Evolutionary conservation across 139 green algal species (phyloP).

Genomic region (Chlamydomonas incerta): DNA sequence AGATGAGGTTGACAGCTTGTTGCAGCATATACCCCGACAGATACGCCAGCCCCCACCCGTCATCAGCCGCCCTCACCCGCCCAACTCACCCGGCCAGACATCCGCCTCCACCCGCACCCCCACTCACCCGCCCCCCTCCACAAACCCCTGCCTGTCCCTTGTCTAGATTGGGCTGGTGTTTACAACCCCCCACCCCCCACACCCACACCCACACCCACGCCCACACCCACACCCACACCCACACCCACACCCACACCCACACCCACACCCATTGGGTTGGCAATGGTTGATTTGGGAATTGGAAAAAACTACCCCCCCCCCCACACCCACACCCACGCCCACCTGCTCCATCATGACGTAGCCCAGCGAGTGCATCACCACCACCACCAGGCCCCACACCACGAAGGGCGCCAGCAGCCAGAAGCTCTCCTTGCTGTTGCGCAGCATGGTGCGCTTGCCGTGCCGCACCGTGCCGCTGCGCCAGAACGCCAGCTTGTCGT

Average conservation of each 20-base stretch:
- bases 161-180: too few relatives aligned
- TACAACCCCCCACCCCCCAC: too few relatives aligned
- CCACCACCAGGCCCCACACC: conserved; percentile 38
- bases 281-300: too few relatives aligned
- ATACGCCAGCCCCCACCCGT: too few relatives aligned
- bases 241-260: not conserved
- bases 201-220: too few relatives aligned
- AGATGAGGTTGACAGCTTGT: too few relatives aligned
- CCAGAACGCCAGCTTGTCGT: conserved; percentile 34
- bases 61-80: too few relatives aligned
- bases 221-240: too few relatives aligned
- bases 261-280: not conserved
- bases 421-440: conserved; percentile 45
- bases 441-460: conserved; percentile 49
- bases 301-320: too few relatives aligned
- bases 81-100: too few relatives aligned
- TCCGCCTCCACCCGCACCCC: too few relatives aligned
- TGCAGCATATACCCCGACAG: too few relatives aligned
- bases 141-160: not conserved
- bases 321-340: not conserved
- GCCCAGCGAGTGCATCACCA: conserved; percentile 46
- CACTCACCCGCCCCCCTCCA: not conserved
- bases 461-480: not conserved
- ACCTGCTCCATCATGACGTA: conserved; percentile 42
- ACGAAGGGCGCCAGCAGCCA: conserved; percentile 45